phyloP scores from a whole-genome alignment of 177 flowering plant genomes.

The Tripterygium wilfordii region DNA sequence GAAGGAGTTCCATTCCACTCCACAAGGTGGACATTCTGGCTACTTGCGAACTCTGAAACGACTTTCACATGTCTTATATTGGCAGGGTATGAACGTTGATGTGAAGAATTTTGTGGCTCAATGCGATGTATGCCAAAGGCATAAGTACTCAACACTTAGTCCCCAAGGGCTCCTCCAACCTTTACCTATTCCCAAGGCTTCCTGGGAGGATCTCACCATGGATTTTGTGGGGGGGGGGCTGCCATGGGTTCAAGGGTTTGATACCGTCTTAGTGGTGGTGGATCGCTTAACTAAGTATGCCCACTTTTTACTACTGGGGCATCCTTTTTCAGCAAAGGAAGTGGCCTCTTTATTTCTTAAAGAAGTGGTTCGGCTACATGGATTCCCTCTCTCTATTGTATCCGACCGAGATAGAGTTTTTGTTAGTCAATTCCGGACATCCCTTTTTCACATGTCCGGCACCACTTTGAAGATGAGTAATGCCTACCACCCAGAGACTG shows the following conservation, averaged over 20 bases:
- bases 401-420: neutral
- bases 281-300: neutral
- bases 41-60: neutral
- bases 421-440: neutral
- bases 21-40: neutral
- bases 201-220: neutral
- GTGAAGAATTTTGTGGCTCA: too few species aligned
- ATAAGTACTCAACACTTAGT: neutral
- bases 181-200: neutral
- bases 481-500: too few species aligned
- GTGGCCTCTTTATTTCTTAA: neutral
- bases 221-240: neutral
- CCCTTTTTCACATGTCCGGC: too few species aligned
- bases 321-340: neutral
- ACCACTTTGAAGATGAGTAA: too few species aligned
- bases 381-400: neutral
- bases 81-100: neutral
- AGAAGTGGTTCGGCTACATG: neutral
- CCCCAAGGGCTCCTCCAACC: neutral
- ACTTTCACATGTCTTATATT: neutral
- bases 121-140: neutral
- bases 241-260: neutral
- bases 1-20: neutral
- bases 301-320: neutral
- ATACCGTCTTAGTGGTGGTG: neutral